Evolutionary conservation across 139 green algal genomes (phyloP).

Genomic region (Eudorina sp.): DNA sequence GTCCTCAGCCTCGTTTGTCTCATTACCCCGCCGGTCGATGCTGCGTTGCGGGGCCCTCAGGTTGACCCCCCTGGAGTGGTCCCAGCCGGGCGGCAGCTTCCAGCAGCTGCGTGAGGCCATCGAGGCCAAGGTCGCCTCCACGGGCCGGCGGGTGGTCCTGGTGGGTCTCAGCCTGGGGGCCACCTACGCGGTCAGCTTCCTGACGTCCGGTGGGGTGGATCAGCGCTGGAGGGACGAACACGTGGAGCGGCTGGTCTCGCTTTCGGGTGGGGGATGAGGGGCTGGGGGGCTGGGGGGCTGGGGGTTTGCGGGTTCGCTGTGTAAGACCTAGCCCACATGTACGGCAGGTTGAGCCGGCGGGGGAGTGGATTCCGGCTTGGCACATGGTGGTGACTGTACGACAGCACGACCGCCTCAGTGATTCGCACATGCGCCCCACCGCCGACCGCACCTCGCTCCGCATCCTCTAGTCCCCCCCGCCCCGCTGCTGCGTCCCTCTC

Average conservation of each 20-base stretch:
- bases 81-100: constrained; percentile 20
- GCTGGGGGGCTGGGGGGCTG: neutral
- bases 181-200: constrained; percentile 20
- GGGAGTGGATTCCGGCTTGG: no score
- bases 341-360: no score
- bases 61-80: neutral
- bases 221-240: constrained; percentile 29
- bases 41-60: no score
- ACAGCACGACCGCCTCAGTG: no score
- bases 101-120: neutral
- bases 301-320: neutral
- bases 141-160: constrained; percentile 28
- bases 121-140: neutral
- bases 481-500: neutral
- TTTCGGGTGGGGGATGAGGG: neutral
- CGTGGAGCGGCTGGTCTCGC: constrained; percentile 21
- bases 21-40: no score
- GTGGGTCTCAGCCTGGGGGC: constrained; percentile 38
- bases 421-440: no score
- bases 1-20: no score
- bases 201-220: neutral
- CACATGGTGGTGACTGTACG: no score
- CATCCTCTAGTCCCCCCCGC: neutral
- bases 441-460: no score
- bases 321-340: neutral